Percentiles rank a stretch among this genome's conserved stretches.
phyloP scores from a whole-genome alignment of 345 rosid species.

The Arabis alpina region DNA sequence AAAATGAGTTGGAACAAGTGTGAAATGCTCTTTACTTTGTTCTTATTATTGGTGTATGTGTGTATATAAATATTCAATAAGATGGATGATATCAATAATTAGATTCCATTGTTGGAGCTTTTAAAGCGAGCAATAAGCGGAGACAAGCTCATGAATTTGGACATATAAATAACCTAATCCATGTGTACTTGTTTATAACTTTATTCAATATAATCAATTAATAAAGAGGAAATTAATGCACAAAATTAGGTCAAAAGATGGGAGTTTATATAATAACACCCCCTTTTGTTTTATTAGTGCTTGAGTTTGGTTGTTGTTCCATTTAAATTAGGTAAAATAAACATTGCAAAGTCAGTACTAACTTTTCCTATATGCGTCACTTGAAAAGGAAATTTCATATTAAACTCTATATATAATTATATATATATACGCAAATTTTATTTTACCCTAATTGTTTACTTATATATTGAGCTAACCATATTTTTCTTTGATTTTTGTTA shows the following conservation, averaged over 20 bases:
- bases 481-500: background rate
- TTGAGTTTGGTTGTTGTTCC: conserved; percentile 41
- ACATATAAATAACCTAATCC: conserved; percentile 43
- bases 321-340: conserved; percentile 35
- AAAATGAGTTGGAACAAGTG: conserved; percentile 47
- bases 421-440: no score
- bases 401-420: background rate
- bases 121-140: conserved; percentile 40
- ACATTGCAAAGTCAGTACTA: conserved; percentile 42
- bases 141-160: conserved; percentile 42
- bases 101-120: conserved; percentile 37
- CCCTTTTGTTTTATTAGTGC: conserved; percentile 32
- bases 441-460: background rate
- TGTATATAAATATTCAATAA: conserved; percentile 23
- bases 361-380: conserved; percentile 42
- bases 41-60: conserved; percentile 39
- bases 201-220: conserved; percentile 6
- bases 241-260: conserved; percentile 43
- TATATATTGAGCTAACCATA: background rate
- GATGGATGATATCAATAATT: conserved; percentile 35
- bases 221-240: conserved; percentile 32
- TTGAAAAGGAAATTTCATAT: conserved; percentile 32
- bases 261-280: conserved; percentile 25
- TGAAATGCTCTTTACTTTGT: conserved; percentile 39
- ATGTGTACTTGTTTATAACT: conserved; percentile 40